Base-by-base conservation (phyloP, 805 yeast genomes). In the Monosporozyma unispora region DNA sequence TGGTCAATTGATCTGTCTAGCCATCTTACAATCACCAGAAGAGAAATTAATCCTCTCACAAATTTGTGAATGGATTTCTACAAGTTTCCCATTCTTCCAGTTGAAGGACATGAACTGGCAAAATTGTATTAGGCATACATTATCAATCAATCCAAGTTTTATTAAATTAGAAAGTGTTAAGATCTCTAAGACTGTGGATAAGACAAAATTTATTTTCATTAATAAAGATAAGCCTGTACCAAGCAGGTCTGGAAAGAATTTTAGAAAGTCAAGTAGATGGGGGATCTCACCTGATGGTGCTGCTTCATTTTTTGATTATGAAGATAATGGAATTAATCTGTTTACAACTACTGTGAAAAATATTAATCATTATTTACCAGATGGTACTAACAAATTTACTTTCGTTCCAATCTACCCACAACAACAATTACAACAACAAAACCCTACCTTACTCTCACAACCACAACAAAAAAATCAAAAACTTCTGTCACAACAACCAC, bases 91-190 rank as follows among this genome's bases (percentile, higher is more conserved):
- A 54, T 90, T 82, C 64, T 91, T 90, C 68, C 79, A 81, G 53
- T 79, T 78, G 54, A 83, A 85, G 50, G 93, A 87, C 19, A 56
- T 83, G 85, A 96, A 96, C 18, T 91, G 98, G 98, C 96, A 90
- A 67, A 91, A 91, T 68, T 89, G 96, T 29, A 90, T 91, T 53
- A 81, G 99, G 52, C 99, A 91, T 68, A 91, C 91, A 56, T 72
- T 91, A 37, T 87, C 96, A n/a, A 75, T 91, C 57, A 91, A 90
- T 67, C 87, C 88, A 62, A 96, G 97, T 0, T 91, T 91, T 63
- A 73, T 83, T 47, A 91, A 91, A 68, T 59, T 90, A 39, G 25
- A 39, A 21, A 21, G 27, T 39, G 7, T 39, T 39, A 21, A 39
- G 4, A 21, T 39, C 8, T 10, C 42, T 3, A 35, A 35, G 8